Percentiles rank a stretch among this genome's conserved stretches.
Evolutionary conservation across 164 flowering plant genomes (phyloP).

Genomic region (Annona squamosa): DNA sequence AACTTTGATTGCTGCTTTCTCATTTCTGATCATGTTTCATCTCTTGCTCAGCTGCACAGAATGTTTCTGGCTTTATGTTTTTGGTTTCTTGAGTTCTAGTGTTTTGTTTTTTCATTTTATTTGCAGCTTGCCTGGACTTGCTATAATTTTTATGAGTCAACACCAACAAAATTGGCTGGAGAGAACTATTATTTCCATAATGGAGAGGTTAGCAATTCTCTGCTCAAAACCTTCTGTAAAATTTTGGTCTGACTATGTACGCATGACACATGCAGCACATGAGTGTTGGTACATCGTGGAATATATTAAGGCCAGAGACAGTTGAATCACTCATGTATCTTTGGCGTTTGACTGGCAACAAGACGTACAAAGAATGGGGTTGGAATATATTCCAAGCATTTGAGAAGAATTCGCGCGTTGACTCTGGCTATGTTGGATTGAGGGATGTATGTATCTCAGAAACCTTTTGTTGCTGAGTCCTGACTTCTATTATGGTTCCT

Average conservation of each 20-base stretch:
- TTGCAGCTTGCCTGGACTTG: constrained; percentile 10
- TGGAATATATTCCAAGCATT: constrained; percentile 99
- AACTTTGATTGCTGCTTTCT: too few species aligned
- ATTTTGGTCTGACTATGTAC: neutral
- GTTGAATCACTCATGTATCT: constrained; percentile 94
- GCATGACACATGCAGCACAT: constrained; percentile 53
- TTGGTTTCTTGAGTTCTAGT: neutral
- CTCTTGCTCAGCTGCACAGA: neutral
- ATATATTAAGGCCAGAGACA: constrained; percentile 96
- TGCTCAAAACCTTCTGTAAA: neutral
- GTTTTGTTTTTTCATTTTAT: neutral
- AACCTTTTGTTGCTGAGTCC: neutral
- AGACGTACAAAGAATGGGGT: constrained; percentile 98
- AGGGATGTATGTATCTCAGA: constrained; percentile 67
- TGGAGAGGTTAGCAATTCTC: constrained; percentile 52
- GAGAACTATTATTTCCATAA: constrained; percentile 79
- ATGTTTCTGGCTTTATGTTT: neutral
- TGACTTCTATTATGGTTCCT: neutral
- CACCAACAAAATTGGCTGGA: constrained; percentile 97
- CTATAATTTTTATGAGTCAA: constrained; percentile 69
- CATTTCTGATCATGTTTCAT: neutral
- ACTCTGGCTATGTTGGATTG: constrained; percentile 93
- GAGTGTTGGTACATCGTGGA: constrained; percentile 98
- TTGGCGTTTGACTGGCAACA: constrained; percentile 94
- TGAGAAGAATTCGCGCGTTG: constrained; percentile 87